A percentile compares a stretch with the other conserved stretches of the same genome.
phyloP scores from a whole-genome alignment of 192 early-diverging fungal genomes.

The Umbelopsis vinacea region DNA sequence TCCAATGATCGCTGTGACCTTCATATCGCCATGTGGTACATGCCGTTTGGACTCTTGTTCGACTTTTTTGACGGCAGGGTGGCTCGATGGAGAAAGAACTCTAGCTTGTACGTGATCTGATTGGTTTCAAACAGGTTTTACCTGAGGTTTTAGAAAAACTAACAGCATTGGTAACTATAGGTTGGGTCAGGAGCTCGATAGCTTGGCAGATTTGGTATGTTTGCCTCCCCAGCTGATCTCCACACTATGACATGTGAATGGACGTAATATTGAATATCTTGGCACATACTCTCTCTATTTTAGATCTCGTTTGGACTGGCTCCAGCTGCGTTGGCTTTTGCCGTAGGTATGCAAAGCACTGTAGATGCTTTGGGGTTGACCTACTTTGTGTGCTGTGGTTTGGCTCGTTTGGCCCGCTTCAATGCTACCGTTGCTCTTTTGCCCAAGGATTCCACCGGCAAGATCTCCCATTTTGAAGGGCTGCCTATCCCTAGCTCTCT shows the following conservation, averaged over 20 bases:
- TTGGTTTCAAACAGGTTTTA: too few relatives aligned
- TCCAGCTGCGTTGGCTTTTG: constrained; percentile 68
- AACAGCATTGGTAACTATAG: not conserved
- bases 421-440: constrained; percentile 80
- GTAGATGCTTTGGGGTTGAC: constrained; percentile 73
- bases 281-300: not conserved
- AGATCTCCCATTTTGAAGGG: constrained; percentile 84
- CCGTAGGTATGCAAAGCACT: constrained; percentile 79
- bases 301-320: constrained; percentile 30
- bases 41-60: constrained; percentile 67
- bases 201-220: constrained; percentile 79
- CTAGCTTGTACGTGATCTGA: constrained; percentile 46
- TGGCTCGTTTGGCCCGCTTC: constrained; percentile 82
- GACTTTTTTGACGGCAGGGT: constrained; percentile 78
- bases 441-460: constrained; percentile 73
- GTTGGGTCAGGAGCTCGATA: constrained; percentile 88
- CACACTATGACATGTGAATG: not conserved
- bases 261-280: not conserved
- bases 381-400: constrained; percentile 83
- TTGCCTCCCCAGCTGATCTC: not conserved
- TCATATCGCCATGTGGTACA: constrained; percentile 61
- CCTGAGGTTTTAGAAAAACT: not conserved
- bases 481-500: constrained; percentile 85
- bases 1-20: constrained; percentile 61
- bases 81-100: constrained; percentile 74